Percentiles rank a stretch among this genome's conserved stretches.
These are phyloP conservation scores for Panellus pusillus DNA, from an alignment of 768 basidiomycete species.

Conservation along the genomic window DNA sequence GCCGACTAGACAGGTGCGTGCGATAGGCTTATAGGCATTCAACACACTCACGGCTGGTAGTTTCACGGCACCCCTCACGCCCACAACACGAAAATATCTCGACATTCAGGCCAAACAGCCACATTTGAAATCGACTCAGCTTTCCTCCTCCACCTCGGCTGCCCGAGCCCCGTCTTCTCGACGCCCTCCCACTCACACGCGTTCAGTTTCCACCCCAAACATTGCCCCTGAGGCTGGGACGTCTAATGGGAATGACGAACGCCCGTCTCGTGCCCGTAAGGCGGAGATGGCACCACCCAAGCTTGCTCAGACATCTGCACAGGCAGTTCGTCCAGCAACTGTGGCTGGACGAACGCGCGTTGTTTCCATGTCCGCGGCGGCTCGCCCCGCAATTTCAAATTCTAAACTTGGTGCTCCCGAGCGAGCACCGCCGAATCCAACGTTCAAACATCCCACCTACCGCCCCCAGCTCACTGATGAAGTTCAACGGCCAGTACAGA, in stretches of 20 bases:
- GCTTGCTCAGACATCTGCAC: conserved; percentile 3
- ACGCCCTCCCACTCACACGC: conserved; percentile 14
- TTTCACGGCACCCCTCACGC: conserved; percentile 72
- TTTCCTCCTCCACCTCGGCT: conserved; percentile 20
- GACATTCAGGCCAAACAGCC: conserved; percentile 42
- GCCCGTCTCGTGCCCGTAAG: conserved; percentile 2
- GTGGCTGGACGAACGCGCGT: conserved; percentile 13
- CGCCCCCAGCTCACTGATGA: conserved; percentile 5
- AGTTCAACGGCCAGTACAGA: not conserved
- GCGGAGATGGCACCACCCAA: conserved; percentile 5
- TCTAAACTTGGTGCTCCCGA: conserved; percentile 3
- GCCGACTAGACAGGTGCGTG: conserved; percentile 61
- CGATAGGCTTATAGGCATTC: not conserved
- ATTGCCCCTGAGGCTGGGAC: conserved; percentile 1
- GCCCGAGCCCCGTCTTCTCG: conserved; percentile 11
- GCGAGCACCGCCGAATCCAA: conserved; percentile 4
- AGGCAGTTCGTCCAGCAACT: not conserved
- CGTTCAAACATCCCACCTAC: not conserved
- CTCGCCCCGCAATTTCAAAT: conserved; percentile 3
- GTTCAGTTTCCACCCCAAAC: conserved; percentile 20
- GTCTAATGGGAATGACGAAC: not conserved
- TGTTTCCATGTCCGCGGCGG: conserved; percentile 19
- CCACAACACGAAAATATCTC: conserved; percentile 75
- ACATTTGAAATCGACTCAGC: conserved; percentile 7
- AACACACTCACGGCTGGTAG: conserved; percentile 36